phyloP scores from a whole-genome alignment of 2,329 filamentous ascomycete species.

The Thelonectria discophora region DNA sequence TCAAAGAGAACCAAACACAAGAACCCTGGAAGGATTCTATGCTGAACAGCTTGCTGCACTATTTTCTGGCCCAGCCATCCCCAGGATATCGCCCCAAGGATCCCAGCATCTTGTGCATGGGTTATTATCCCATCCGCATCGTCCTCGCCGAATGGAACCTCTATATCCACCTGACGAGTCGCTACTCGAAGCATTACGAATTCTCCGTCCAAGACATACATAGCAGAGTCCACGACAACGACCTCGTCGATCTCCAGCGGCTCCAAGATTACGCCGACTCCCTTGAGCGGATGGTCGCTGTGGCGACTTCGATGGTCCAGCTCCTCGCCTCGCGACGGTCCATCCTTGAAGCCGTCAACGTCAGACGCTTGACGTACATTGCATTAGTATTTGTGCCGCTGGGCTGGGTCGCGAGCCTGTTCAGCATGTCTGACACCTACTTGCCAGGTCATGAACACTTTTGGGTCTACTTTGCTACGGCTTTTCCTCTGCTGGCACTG shows the following conservation, averaged over 20 bases:
- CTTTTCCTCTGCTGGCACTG: not conserved
- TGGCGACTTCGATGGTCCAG: constrained; percentile 34
- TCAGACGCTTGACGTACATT: constrained; percentile 18
- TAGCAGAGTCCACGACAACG: constrained; percentile 25
- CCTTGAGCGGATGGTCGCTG: constrained; percentile 29
- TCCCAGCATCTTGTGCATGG: constrained; percentile 24
- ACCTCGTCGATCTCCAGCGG: constrained; percentile 34
- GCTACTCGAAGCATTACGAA: constrained; percentile 34
- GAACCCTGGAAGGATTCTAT: constrained; percentile 7
- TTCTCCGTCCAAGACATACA: constrained; percentile 26
- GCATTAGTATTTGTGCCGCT: constrained; percentile 12
- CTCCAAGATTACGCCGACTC: constrained; percentile 24
- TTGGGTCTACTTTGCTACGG: constrained; percentile 18
- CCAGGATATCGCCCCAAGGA: not conserved
- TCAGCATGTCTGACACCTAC: constrained; percentile 15
- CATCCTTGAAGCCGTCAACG: constrained; percentile 20
- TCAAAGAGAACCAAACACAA: not conserved
- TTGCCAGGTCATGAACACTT: constrained; percentile 1
- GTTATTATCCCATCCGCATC: constrained; percentile 33
- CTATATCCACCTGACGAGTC: constrained; percentile 29
- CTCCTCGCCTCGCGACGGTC: constrained; percentile 32
- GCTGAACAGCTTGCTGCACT: constrained; percentile 14
- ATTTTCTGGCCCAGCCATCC: constrained; percentile 1
- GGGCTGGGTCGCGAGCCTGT: constrained; percentile 12
- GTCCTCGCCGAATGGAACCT: constrained; percentile 32